A percentile compares a stretch with the other conserved stretches of the same genome.
Conservation (phyloP, 2,329 filamentous ascomycete genomes). For the Tolypocladium ovalisporum region DNA sequence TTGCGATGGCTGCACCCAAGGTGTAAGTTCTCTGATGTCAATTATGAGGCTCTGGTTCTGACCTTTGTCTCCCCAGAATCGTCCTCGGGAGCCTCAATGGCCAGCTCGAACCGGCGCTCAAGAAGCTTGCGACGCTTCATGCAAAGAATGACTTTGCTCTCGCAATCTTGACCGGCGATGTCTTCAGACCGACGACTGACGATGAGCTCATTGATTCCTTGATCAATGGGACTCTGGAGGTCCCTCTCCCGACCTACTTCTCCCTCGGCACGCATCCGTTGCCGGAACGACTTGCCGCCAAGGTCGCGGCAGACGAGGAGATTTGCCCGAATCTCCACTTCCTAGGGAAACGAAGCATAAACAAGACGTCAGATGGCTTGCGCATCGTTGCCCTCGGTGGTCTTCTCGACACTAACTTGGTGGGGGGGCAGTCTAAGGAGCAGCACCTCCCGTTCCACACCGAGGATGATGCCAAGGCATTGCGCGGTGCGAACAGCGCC, state of each 20-base stretch:
- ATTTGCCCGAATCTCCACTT: constrained; percentile 88
- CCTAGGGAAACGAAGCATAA: constrained; percentile 74
- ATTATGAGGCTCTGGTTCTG: background rate
- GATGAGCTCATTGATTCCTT: constrained; percentile 51
- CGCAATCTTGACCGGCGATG: constrained; percentile 71
- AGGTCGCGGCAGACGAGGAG: constrained; percentile 60
- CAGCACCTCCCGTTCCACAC: constrained; percentile 71
- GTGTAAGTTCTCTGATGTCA: constrained; percentile 28
- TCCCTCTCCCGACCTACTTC: constrained; percentile 86
- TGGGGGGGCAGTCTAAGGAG: constrained; percentile 55
- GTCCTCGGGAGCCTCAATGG: constrained; percentile 79
- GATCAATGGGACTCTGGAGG: constrained; percentile 57
- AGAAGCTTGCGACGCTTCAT: constrained; percentile 71
- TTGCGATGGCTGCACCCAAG: constrained; percentile 35
- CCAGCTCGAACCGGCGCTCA: constrained; percentile 62
- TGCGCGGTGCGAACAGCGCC: constrained; percentile 65
- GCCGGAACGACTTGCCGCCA: constrained; percentile 59
- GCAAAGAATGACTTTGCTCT: constrained; percentile 82
- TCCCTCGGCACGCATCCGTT: constrained; percentile 66
- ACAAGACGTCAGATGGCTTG: constrained; percentile 83
- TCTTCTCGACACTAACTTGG: constrained; percentile 47
- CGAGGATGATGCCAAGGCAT: constrained; percentile 60
- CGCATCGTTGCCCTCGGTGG: constrained; percentile 83
- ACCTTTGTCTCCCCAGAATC: constrained; percentile 37
- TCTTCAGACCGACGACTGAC: constrained; percentile 57